phyloP scores from a whole-genome alignment of 1,139 yeast species.

The Diutina catenulata region DNA sequence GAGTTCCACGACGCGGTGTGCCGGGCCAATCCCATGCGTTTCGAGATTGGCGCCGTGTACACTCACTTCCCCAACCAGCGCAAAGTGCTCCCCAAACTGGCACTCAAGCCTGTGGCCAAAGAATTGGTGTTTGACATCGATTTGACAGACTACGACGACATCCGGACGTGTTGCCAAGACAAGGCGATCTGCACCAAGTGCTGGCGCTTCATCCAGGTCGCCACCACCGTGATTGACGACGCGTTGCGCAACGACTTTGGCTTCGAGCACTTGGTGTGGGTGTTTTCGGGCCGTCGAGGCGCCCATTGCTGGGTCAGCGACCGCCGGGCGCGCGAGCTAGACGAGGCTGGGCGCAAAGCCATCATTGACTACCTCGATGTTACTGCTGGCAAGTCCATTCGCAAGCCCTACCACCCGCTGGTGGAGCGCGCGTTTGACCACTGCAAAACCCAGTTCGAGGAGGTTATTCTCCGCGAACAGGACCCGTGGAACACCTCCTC shows the following conservation, averaged over 20 bases:
- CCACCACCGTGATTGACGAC: conserved; percentile 60
- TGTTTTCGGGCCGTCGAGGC: conserved; percentile 97
- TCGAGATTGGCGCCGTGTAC: conserved; percentile 92
- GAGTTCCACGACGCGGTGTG: conserved; percentile 72
- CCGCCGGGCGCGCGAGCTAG: conserved; percentile 59
- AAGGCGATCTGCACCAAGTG: conserved; percentile 81
- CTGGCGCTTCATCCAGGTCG: conserved; percentile 90
- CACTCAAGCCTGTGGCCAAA: conserved; percentile 71
- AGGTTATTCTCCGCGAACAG: conserved; percentile 64
- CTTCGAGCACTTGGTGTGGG: conserved; percentile 80
- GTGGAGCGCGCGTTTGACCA: conserved; percentile 62
- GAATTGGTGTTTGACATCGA: conserved; percentile 95
- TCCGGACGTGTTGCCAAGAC: conserved; percentile 86
- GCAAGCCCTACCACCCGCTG: conserved; percentile 87
- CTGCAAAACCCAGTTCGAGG: conserved; percentile 51
- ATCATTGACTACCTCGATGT: conserved; percentile 79
- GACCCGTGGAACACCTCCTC: conserved; percentile 66
- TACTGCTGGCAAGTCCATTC: conserved; percentile 43
- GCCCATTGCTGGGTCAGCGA: conserved; percentile 99
- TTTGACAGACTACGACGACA: conserved; percentile 90
- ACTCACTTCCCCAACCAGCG: conserved; percentile 78
- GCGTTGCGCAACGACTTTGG: conserved; percentile 85
- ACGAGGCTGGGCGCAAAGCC: conserved; percentile 63
- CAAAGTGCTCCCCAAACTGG: conserved; percentile 64
- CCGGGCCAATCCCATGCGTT: conserved; percentile 73